phyloP scores from a whole-genome alignment of 2,329 filamentous ascomycete genomes.

The Neurospora sp. region DNA sequence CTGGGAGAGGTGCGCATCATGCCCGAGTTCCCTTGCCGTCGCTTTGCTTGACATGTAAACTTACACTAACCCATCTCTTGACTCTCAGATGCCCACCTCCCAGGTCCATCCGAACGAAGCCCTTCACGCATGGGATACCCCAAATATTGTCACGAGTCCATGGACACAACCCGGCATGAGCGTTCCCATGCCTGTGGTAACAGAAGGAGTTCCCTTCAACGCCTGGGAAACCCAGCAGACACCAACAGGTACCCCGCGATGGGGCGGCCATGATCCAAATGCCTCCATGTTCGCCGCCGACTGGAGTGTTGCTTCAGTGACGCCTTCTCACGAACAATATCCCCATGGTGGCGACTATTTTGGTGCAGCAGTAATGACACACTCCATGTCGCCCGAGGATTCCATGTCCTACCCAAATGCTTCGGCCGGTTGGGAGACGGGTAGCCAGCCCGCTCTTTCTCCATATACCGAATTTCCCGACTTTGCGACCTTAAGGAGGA shows the following conservation, averaged over 20 bases:
- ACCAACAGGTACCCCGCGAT: neutral
- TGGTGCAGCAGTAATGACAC: neutral
- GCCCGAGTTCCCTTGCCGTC: neutral
- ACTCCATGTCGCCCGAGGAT: neutral
- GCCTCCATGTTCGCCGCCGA: neutral
- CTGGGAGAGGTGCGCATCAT: neutral
- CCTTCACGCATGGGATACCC: neutral
- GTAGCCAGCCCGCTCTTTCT: neutral
- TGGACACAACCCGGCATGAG: neutral
- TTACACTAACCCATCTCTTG: neutral
- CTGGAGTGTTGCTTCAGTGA: neutral
- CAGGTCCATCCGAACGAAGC: neutral
- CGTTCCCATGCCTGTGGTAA: neutral
- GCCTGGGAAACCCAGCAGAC: neutral
- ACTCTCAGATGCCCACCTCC: neutral
- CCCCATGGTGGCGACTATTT: neutral
- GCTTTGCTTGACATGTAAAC: neutral
- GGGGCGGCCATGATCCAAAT: neutral
- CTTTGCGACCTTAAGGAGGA: neutral
- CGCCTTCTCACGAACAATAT: neutral
- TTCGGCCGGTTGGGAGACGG: neutral
- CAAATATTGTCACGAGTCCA: neutral
- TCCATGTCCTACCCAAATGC: neutral
- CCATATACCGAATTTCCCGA: neutral
- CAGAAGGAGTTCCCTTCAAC: neutral